A percentile compares a stretch with the other conserved stretches of the same genome.
Conservation (phyloP, 139 green algal species). For the Tetradesmus obliquus region DNA sequence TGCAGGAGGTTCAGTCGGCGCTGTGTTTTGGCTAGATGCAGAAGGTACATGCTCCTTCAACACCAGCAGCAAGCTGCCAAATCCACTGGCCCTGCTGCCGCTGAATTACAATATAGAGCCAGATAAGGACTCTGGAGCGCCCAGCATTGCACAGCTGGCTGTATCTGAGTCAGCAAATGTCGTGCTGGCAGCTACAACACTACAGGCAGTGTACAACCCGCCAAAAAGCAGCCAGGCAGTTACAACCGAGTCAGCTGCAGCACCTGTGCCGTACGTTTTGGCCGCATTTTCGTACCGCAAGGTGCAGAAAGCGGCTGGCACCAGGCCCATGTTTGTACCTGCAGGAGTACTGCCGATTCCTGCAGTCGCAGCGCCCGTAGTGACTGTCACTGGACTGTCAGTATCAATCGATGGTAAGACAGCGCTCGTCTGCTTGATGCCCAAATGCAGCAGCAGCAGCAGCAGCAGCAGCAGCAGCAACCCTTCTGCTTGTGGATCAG, state of each 20-base stretch:
- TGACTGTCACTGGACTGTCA: neutral
- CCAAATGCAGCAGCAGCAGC: neutral
- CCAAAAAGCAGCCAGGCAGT: neutral
- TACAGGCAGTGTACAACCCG: neutral
- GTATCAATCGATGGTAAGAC: neutral
- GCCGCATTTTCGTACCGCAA: neutral
- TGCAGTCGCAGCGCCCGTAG: neutral
- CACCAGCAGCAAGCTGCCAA: neutral
- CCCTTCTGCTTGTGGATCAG: neutral
- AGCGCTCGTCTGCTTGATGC: slow-evolving; percentile 27
- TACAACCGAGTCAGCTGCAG: neutral
- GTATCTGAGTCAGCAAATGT: neutral
- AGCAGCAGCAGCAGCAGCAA: neutral
- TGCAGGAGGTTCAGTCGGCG: neutral
- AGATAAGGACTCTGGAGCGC: neutral
- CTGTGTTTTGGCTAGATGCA: neutral
- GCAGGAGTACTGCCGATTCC: neutral
- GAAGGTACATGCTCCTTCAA: neutral
- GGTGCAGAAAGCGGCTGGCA: neutral
- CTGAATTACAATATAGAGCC: neutral
- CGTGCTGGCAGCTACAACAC: neutral
- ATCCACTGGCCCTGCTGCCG: neutral
- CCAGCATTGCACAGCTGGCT: neutral
- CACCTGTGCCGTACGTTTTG: neutral
- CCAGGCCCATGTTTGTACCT: neutral